These are phyloP conservation scores for Leishmania gerbilli DNA, from an alignment of 208 protist genomes.

Conservation along the genomic window DNA sequence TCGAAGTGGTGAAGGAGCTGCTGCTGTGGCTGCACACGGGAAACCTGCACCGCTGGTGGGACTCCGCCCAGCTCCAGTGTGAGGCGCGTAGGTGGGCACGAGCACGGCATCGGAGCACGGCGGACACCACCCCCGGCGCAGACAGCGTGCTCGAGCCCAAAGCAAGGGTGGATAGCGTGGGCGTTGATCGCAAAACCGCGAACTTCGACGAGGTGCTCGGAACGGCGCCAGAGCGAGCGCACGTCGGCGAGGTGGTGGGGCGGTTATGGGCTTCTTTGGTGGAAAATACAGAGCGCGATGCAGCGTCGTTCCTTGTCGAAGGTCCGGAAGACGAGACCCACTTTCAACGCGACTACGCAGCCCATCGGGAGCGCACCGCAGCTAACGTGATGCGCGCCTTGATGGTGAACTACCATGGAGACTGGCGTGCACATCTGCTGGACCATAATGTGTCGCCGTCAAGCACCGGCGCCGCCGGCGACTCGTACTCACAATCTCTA, in stretches of 20 bases:
- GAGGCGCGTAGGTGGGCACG: constrained; percentile 6
- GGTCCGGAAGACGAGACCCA: too few relatives aligned
- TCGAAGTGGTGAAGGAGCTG: constrained; percentile 50
- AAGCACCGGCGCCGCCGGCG: not conserved
- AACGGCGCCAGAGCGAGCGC: constrained; percentile 23
- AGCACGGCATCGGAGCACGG: not conserved
- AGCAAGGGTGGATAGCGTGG: not conserved
- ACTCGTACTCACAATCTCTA: not conserved
- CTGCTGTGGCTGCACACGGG: constrained; percentile 22
- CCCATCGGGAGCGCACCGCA: not conserved
- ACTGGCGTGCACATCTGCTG: constrained; percentile 6
- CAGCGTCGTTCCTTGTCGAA: not conserved
- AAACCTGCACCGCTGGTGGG: constrained; percentile 1
- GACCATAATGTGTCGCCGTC: not conserved
- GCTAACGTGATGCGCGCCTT: not conserved
- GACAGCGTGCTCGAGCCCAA: not conserved
- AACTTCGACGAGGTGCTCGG: constrained; percentile 14
- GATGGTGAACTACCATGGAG: constrained; percentile 8
- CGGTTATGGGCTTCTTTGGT: constrained; percentile 10
- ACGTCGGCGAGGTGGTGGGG: constrained; percentile 13
- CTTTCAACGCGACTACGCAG: not conserved
- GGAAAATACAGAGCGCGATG: not conserved
- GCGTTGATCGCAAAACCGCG: not conserved
- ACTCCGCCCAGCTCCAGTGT: constrained; percentile 14
- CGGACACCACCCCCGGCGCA: not conserved